Percentiles rank a stretch among this genome's conserved stretches.
phyloP scores from a whole-genome alignment of 106 monocot species.

The Dioscorea zingiberensis region DNA sequence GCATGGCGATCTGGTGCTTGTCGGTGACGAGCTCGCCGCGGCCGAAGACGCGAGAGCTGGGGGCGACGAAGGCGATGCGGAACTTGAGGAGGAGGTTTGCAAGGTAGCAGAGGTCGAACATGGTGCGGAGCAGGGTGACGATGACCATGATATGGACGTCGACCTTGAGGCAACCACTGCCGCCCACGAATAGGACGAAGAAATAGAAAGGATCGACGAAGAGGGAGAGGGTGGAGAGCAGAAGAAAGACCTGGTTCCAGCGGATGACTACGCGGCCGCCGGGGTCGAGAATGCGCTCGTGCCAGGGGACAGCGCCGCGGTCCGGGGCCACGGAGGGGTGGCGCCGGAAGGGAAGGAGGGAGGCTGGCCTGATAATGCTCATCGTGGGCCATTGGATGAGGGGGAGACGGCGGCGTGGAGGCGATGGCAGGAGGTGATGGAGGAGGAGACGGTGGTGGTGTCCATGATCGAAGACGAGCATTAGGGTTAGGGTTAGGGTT shows the following conservation, averaged over 20 bases:
- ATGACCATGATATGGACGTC: constrained; percentile 38
- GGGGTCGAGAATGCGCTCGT: constrained; percentile 74
- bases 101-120: constrained; percentile 31
- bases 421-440: neutral
- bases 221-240: constrained; percentile 64
- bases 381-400: no score
- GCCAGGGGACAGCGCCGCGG: constrained; percentile 22
- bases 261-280: constrained; percentile 50
- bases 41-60: constrained; percentile 82
- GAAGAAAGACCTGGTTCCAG: constrained; percentile 87
- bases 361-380: no score
- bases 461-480: neutral
- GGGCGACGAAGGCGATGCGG: constrained; percentile 79
- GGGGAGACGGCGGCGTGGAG: neutral
- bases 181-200: constrained; percentile 61
- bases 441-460: neutral
- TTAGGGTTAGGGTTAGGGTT: neutral
- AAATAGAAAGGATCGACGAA: constrained; percentile 92
- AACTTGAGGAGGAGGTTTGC: constrained; percentile 76
- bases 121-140: constrained; percentile 63
- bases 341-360: neutral
- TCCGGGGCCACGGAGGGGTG: neutral
- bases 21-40: constrained; percentile 78
- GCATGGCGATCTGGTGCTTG: constrained; percentile 48
- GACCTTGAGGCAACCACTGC: constrained; percentile 54